Percentiles rank a stretch among this genome's conserved stretches.
Evolutionary conservation across 805 yeast species (phyloP).

Genomic region (Diddensiella santjacobensis): DNA sequence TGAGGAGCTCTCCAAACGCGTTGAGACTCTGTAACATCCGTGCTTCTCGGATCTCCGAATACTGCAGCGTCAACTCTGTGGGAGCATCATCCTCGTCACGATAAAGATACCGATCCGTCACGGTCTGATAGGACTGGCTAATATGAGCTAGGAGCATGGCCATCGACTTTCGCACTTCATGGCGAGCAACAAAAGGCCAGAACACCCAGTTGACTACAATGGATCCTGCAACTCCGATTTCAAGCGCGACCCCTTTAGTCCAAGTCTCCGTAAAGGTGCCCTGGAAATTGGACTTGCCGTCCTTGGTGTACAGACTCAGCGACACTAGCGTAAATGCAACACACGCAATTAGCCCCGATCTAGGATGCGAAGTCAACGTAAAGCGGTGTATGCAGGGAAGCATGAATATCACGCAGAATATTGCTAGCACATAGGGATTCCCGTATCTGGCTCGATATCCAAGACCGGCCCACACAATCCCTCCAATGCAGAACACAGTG

Average conservation of each 20-base stretch:
- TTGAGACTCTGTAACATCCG: conserved; percentile 43
- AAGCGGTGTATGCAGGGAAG: conserved; percentile 35
- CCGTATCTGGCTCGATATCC: conserved; percentile 40
- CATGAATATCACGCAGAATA: conserved; percentile 39
- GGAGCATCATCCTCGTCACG: conserved; percentile 47
- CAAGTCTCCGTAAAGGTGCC: conserved; percentile 37
- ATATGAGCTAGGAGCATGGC: conserved; percentile 41
- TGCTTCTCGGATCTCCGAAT: conserved; percentile 46
- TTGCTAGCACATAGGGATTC: conserved; percentile 40
- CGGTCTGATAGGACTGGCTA: conserved; percentile 45
- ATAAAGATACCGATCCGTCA: conserved; percentile 47
- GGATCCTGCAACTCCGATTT: conserved; percentile 39
- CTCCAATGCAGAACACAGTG: conserved; percentile 36
- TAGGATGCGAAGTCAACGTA: conserved; percentile 39
- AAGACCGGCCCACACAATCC: conserved; percentile 48
- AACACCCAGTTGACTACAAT: conserved; percentile 42
- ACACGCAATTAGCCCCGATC: conserved; percentile 42
- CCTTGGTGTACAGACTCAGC: conserved; percentile 27
- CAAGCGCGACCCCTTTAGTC: conserved; percentile 38
- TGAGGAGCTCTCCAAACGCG: conserved; percentile 39
- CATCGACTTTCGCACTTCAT: conserved; percentile 39
- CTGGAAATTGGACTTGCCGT: conserved; percentile 2
- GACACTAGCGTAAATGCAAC: conserved; percentile 41
- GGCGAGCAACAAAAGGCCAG: conserved; percentile 48
- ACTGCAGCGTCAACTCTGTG: conserved; percentile 41